phyloP scores from a whole-genome alignment of 495 filamentous ascomycete genomes.

The Astrocystis sublimbata region DNA sequence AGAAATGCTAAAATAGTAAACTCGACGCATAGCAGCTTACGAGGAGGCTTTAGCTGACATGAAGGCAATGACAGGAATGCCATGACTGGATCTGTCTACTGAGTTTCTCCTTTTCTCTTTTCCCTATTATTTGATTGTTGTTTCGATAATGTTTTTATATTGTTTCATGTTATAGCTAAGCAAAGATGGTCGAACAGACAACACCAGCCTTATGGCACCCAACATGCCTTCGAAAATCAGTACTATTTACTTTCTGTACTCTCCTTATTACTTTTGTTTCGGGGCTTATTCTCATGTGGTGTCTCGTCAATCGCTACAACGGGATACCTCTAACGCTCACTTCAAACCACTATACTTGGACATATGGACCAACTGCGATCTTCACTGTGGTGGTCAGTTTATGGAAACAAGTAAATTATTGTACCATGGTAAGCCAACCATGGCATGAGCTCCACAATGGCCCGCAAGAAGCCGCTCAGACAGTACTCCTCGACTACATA shows the following conservation, averaged over 20 bases:
- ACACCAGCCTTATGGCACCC: not conserved
- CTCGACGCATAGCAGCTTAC: too few species aligned
- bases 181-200: not conserved
- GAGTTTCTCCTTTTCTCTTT: not conserved
- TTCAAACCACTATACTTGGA: constrained; percentile 30
- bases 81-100: not conserved
- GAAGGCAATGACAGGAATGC: not conserved
- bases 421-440: constrained; percentile 26
- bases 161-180: too few species aligned
- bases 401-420: constrained; percentile 28
- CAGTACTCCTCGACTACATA: constrained; percentile 13
- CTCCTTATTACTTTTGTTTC: not conserved
- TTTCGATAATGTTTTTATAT: too few species aligned
- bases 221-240: not conserved
- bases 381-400: constrained; percentile 25
- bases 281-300: not conserved
- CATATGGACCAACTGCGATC: constrained; percentile 32
- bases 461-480: not conserved
- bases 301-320: not conserved
- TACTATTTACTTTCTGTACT: not conserved
- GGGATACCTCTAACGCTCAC: not conserved
- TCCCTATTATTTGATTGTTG: too few species aligned
- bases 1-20: too few species aligned
- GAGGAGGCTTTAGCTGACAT: too few species aligned
- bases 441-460: constrained; percentile 24